These are phyloP conservation scores for Arachis hypogaea DNA, from an alignment of 306 rosid genomes.

Conservation along the genomic window DNA sequence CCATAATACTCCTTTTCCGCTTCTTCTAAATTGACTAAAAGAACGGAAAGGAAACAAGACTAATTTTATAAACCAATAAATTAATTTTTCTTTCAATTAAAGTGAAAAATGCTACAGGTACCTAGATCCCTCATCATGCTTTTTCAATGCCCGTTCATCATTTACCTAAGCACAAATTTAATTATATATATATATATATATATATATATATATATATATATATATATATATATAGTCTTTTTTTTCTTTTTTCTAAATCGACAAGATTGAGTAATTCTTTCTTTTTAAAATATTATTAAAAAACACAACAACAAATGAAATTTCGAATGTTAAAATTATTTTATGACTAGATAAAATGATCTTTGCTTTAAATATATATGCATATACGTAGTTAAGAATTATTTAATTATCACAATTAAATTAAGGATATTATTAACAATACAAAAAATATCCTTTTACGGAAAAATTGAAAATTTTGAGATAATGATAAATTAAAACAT, in stretches of 20 bases:
- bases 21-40: slow-evolving; percentile 38
- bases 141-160: neutral
- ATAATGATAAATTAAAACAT: no score
- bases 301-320: no score
- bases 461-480: slow-evolving; percentile 8
- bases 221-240: no score
- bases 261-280: no score
- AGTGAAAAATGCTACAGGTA: slow-evolving; percentile 15
- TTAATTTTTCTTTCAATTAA: neutral
- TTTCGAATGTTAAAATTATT: no score
- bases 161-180: neutral
- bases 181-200: no score
- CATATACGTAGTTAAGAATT: neutral
- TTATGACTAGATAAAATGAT: no score
- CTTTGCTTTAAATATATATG: no score
- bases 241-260: no score
- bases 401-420: no score
- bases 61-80: slow-evolving; percentile 4
- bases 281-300: no score
- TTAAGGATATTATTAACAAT: neutral
- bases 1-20: slow-evolving; percentile 27
- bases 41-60: neutral
- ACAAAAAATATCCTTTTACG: slow-evolving; percentile 31
- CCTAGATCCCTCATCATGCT: slow-evolving; percentile 22
- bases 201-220: no score